phyloP scores from a whole-genome alignment of 1,284 basidiomycete genomes.

The Heterobasidion parviporum region DNA sequence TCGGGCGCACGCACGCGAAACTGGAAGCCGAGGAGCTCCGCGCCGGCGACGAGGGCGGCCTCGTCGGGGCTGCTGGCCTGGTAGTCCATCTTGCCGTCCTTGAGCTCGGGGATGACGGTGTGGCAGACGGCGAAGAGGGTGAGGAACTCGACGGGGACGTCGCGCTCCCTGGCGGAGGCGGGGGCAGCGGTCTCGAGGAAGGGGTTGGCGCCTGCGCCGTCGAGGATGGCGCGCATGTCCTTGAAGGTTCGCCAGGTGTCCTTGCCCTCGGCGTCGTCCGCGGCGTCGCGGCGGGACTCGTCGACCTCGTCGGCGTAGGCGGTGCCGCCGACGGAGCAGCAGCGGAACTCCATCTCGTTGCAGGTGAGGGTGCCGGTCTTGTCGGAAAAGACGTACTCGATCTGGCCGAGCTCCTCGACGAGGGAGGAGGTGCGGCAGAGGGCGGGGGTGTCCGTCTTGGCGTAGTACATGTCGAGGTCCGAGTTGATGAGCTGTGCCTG shows the following conservation, averaged over 20 bases:
- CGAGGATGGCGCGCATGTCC: constrained; percentile 54
- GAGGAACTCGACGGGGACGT: constrained; percentile 79
- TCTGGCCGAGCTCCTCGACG: constrained; percentile 97
- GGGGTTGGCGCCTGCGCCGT: constrained; percentile 37
- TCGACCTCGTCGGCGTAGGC: constrained; percentile 88
- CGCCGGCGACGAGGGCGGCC: constrained; percentile 91
- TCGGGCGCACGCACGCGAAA: constrained; percentile 69
- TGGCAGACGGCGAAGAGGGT: constrained; percentile 93
- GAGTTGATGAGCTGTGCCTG: constrained; percentile 97
- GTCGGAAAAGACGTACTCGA: constrained; percentile 98
- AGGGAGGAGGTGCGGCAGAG: constrained; percentile 94
- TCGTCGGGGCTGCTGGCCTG: constrained; percentile 99
- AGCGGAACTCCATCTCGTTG: constrained; percentile 98
- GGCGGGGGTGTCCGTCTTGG: constrained; percentile 91
- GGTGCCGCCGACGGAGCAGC: constrained; percentile 84
- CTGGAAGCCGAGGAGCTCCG: constrained; percentile 86
- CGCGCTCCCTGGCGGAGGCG: constrained; percentile 32
- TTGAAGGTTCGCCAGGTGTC: constrained; percentile 75
- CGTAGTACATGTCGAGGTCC: constrained; percentile 95
- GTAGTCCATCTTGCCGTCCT: constrained; percentile 79
- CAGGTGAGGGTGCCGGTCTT: constrained; percentile 97
- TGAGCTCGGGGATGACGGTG: constrained; percentile 93
- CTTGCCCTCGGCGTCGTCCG: constrained; percentile 32
- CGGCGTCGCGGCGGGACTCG: constrained; percentile 60
- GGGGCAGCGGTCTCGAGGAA: constrained; percentile 38